Evolutionary conservation across 768 basidiomycete genomes (phyloP).

Genomic region (Floccularia luteovirens): DNA sequence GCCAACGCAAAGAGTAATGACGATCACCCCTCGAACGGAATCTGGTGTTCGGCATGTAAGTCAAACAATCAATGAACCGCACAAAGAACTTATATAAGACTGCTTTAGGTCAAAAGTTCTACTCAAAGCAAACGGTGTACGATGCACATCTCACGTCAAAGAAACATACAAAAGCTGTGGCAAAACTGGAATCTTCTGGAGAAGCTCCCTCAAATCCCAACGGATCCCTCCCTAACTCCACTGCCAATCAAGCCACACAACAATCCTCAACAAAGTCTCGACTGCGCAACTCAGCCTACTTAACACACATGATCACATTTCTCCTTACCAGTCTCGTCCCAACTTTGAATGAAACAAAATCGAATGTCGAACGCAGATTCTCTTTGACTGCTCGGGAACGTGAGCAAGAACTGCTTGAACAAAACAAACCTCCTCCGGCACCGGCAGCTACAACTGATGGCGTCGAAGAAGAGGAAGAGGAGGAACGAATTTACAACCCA

Average conservation of each 20-base stretch:
- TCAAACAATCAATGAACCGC: conserved; percentile 8
- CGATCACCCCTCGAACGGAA: conserved; percentile 40
- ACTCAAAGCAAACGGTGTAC: conserved; percentile 96
- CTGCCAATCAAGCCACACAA: conserved; percentile 13
- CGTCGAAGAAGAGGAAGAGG: conserved; percentile 79
- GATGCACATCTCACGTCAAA: conserved; percentile 94
- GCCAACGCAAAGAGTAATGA: conserved; percentile 38
- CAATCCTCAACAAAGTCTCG: conserved; percentile 39
- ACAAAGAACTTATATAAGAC: not conserved
- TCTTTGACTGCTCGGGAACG: conserved; percentile 97
- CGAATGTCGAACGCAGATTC: conserved; percentile 94
- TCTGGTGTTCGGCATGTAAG: conserved; percentile 95
- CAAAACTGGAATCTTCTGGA: conserved; percentile 53
- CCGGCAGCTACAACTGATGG: conserved; percentile 36
- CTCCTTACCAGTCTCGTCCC: conserved; percentile 59
- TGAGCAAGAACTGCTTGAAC: conserved; percentile 86
- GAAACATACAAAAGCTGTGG: conserved; percentile 90
- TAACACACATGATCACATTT: conserved; percentile 62
- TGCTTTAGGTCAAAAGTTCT: conserved; percentile 78
- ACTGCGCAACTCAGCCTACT: conserved; percentile 56
- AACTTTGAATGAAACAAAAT: conserved; percentile 82
- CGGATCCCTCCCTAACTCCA: conserved; percentile 21
- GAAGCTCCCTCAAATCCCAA: conserved; percentile 50
- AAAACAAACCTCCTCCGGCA: conserved; percentile 42
- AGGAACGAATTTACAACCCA: conserved; percentile 97